Evolutionary conservation across 305 asterid species (phyloP).

Genomic region (Coffea humblotiana): DNA sequence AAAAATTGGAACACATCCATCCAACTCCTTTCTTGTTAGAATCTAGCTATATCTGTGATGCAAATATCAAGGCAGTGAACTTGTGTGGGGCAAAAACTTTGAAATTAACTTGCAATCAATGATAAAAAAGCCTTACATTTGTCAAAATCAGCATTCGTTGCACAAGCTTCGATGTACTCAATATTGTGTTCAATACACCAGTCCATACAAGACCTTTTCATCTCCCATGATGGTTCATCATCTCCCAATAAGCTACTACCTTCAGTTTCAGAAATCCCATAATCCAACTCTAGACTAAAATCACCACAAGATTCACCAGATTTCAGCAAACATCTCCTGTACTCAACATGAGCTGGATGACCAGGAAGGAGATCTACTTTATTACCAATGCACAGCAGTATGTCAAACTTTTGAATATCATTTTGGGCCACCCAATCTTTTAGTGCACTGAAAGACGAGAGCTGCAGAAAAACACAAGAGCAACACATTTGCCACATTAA

Average conservation of each 20-base stretch:
- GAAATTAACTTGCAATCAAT: neutral
- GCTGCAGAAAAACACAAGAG: slow-evolving; percentile 46
- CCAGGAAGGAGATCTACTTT: slow-evolving; percentile 89
- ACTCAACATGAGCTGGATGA: slow-evolving; percentile 84
- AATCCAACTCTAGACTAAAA: slow-evolving; percentile 40
- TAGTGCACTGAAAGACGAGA: slow-evolving; percentile 62
- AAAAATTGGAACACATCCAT: neutral
- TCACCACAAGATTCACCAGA: slow-evolving; percentile 40
- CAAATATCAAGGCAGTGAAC: neutral
- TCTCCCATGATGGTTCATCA: slow-evolving; percentile 56
- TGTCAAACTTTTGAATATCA: slow-evolving; percentile 71
- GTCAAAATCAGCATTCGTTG: slow-evolving; percentile 83
- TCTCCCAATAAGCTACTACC: slow-evolving; percentile 83
- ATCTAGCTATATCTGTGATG: neutral
- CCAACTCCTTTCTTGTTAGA: neutral
- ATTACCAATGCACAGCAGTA: slow-evolving; percentile 83
- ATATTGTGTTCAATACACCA: slow-evolving; percentile 88
- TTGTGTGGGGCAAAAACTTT: neutral
- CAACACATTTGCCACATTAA: neutral
- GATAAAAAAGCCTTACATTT: slow-evolving; percentile 52
- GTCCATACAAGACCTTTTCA: slow-evolving; percentile 55
- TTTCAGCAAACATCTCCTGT: slow-evolving; percentile 61
- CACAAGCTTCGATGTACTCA: slow-evolving; percentile 93
- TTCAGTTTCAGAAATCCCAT: slow-evolving; percentile 85
- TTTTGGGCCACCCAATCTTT: slow-evolving; percentile 70